Conservation (phyloP, 129 eudicot genomes). For the Tanacetum coccineum region DNA sequence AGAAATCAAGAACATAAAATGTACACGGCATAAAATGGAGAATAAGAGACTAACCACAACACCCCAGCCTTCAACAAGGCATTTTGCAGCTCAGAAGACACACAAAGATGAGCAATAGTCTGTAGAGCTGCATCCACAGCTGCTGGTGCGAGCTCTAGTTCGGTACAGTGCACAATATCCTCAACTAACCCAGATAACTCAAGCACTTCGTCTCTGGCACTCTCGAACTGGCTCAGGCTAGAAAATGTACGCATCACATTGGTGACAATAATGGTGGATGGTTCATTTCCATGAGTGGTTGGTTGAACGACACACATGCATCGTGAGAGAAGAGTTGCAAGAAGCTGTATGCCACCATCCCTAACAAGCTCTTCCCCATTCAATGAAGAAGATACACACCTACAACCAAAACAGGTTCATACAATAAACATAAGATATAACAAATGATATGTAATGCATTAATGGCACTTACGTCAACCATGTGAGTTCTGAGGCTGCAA, state of each 20-base stretch:
- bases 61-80: slow-evolving; percentile 88
- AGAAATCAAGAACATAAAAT: slow-evolving; percentile 5
- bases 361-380: slow-evolving; percentile 99
- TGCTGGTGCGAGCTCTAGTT: slow-evolving; percentile 84
- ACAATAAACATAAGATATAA: not conserved
- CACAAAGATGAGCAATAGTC: slow-evolving; percentile 83
- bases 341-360: slow-evolving; percentile 93
- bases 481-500: slow-evolving; percentile 95
- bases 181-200: slow-evolving; percentile 71
- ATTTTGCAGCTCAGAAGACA: slow-evolving; percentile 76
- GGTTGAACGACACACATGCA: slow-evolving; percentile 99
- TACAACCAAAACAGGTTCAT: slow-evolving; percentile 20
- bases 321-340: slow-evolving; percentile 81
- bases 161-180: slow-evolving; percentile 94
- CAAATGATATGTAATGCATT: not conserved
- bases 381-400: slow-evolving; percentile 91
- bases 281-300: slow-evolving; percentile 81
- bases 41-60: slow-evolving; percentile 52
- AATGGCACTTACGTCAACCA: slow-evolving; percentile 90
- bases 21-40: not conserved
- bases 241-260: slow-evolving; percentile 82
- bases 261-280: slow-evolving; percentile 76
- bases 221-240: slow-evolving; percentile 82
- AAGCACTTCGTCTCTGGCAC: slow-evolving; percentile 81
- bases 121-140: slow-evolving; percentile 93